phyloP scores from a whole-genome alignment of 345 rosid species.

The Syzygium grande region DNA sequence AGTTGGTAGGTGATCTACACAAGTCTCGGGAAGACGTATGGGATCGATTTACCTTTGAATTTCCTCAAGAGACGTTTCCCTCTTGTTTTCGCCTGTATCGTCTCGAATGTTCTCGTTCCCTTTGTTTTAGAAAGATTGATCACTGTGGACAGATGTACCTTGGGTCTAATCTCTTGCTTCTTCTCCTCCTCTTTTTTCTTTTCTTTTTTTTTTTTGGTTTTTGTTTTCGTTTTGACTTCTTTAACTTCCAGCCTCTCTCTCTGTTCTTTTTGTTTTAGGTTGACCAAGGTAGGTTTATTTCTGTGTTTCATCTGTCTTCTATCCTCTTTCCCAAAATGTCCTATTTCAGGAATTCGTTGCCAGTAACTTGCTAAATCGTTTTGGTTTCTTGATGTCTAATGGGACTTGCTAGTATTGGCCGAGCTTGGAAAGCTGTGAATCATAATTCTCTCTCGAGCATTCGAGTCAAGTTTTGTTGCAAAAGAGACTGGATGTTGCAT shows the following conservation, averaged over 20 bases:
- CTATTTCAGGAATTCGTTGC: not conserved
- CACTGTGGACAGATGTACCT: not conserved
- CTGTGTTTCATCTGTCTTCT: not conserved
- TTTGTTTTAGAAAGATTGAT: not conserved
- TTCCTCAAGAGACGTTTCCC: not conserved
- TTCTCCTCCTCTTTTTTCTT: not conserved
- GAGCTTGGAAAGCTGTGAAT: not conserved
- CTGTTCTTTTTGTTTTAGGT: not conserved
- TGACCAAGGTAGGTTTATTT: not conserved
- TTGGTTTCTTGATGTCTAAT: not conserved
- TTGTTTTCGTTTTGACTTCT: not conserved
- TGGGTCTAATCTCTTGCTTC: not conserved
- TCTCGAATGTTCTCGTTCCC: not conserved
- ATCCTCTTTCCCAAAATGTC: not conserved
- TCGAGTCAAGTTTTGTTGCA: not conserved
- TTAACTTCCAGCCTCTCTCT: not conserved
- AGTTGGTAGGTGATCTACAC: not conserved
- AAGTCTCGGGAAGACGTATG: not conserved
- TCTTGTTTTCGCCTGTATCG: not conserved
- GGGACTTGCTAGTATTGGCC: not conserved
- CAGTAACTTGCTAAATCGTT: not conserved
- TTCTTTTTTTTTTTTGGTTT: not conserved
- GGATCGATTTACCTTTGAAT: not conserved
- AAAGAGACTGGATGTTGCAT: not conserved
- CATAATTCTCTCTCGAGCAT: not conserved